Evolutionary conservation across 2,329 filamentous ascomycete genomes (phyloP), one percentile per base, ranked within the genome.

Genomic region (Diaporthe vexans): DNA sequence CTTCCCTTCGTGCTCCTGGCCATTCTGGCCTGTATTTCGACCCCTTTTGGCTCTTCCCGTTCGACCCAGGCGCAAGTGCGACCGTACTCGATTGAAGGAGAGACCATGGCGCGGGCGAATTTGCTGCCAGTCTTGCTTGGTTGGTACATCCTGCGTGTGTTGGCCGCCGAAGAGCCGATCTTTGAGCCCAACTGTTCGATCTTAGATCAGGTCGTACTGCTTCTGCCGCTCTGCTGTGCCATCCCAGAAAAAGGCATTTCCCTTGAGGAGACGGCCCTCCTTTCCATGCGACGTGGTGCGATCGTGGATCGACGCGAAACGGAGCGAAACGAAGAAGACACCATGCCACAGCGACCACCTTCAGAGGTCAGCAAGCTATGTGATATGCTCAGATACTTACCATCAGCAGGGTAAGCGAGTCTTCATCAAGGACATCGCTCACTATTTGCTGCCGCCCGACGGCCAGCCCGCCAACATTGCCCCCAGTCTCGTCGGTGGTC

Each of bases 381-480:
- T 48, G 54, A 63, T 19, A 52, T 15, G 35, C 17, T 40, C 48
- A 70, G 57, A 58, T 52, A 72, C 74, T 76, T 63, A 74, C 73
- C 73, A 58, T 54, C 58, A 72, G 79, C 78, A 97, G 94, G 94
- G 92, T 80, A 98, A 97, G 87, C 94, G 96, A 79, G 87, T 97
- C 79, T 98, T 98, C 86, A 97, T 99, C 89, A 99, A 99, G 84
- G 97, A 98, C 83, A 99, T 98, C 86, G 93, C 94, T 73, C 93
- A 98, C 84, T 98, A 98, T 83, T 88, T 98, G 77, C 88, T 97
- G 77, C 94, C 95, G 7, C 94, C 94, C 4, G 86, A 93, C 76
- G 88, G 89, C 61, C 89, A 93, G 79, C 87, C 90, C 19, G 90
- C 94, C 68, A 87, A 87, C 65, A 91, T 97, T 75, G 95, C 94